Evolutionary conservation across 2,329 filamentous ascomycete species (phyloP).

Genomic region (Cryphonectria carpinicola): DNA sequence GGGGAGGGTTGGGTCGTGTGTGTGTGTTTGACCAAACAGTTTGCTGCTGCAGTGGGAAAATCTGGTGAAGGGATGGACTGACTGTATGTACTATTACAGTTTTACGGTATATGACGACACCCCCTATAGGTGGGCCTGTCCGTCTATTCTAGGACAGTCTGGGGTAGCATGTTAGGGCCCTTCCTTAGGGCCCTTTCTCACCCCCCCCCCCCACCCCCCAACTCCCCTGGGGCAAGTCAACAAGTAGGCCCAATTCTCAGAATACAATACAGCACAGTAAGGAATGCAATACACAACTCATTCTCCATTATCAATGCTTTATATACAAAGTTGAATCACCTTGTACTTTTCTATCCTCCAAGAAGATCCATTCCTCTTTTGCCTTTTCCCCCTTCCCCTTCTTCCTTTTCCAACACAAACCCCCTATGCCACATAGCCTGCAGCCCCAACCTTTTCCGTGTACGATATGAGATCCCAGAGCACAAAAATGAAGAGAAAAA

Average conservation of each 20-base stretch:
- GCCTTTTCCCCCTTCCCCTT: neutral
- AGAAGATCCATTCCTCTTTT: neutral
- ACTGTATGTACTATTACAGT: neutral
- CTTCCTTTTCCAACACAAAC: neutral
- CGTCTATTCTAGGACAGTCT: neutral
- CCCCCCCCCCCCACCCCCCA: no score
- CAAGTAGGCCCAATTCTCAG: neutral
- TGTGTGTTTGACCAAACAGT: neutral
- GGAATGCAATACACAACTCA: neutral
- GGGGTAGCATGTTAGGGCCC: neutral
- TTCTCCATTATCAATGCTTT: slow-evolving; percentile 18
- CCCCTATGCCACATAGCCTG: neutral
- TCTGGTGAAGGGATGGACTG: neutral
- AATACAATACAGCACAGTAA: neutral
- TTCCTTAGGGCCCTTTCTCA: neutral
- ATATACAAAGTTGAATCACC: neutral
- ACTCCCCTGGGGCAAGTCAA: no score
- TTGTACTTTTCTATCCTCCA: neutral
- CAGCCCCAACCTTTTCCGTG: neutral
- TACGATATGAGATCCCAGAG: neutral
- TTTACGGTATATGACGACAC: slow-evolving; percentile 1
- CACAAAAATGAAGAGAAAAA: no score
- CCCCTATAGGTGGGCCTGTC: neutral
- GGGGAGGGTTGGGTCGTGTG: neutral
- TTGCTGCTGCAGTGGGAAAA: neutral